These are phyloP conservation scores for Plasmodium billcollinsi DNA, from an alignment of 169 alveolate species.

Conservation along the genomic window DNA sequence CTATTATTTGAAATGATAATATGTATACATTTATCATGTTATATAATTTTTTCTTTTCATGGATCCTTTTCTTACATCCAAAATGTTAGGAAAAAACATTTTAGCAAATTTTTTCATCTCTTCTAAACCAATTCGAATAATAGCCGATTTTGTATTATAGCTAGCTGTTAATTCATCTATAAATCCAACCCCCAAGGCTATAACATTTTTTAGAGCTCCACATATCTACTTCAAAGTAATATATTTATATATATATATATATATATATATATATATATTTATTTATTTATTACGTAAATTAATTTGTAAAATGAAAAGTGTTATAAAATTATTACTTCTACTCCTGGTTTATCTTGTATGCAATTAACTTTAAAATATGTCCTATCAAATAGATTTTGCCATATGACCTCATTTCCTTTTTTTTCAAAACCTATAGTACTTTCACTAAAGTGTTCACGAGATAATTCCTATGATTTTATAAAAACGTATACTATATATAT, in stretches of 20 bases:
- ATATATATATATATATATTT: not conserved
- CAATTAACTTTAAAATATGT: constrained; percentile 87
- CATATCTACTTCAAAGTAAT: constrained; percentile 80
- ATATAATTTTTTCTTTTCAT: not conserved
- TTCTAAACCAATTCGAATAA: constrained; percentile 93
- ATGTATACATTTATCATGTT: constrained; percentile 1
- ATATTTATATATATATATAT: not conserved
- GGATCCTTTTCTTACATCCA: constrained; percentile 58
- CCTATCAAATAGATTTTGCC: constrained; percentile 87
- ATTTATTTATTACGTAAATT: not conserved
- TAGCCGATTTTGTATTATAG: constrained; percentile 94
- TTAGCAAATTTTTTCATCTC: constrained; percentile 88
- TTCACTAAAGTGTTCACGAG: constrained; percentile 91
- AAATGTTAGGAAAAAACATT: constrained; percentile 84
- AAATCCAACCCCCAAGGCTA: constrained; percentile 93
- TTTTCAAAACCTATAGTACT: constrained; percentile 90
- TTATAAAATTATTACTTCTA: constrained; percentile 68
- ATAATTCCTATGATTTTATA: constrained; percentile 80
- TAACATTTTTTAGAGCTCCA: constrained; percentile 92
- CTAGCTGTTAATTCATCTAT: constrained; percentile 90
- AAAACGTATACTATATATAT: not conserved
- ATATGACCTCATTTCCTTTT: constrained; percentile 79
- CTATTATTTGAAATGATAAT: too few relatives aligned
- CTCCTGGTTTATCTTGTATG: constrained; percentile 91
- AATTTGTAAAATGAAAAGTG: too few relatives aligned